Base-by-base conservation (phyloP, 148 eudicot genomes). In the Cornus suecica region DNA sequence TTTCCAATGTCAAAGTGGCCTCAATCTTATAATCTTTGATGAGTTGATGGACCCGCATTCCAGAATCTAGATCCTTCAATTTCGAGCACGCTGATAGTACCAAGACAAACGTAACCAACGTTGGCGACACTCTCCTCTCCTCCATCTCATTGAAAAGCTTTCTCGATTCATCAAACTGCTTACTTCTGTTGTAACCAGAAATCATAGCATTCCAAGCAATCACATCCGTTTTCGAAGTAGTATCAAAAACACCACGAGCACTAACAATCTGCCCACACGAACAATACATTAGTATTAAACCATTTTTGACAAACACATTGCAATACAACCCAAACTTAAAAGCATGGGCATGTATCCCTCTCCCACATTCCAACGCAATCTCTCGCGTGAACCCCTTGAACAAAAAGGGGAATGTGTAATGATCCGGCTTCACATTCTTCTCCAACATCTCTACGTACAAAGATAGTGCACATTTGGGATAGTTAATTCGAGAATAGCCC, bases 181-280 rank as follows among this genome's bases (percentile, higher is more conserved):
- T 83, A 56, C 74, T 77, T 74, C 78, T 77, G 71, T 83, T 83
- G 71, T 77, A 77, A 37, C 78, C 86, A n/a, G 86, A 77, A 67
- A 83, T 80, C 81, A 83, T 83, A 7, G 60, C 75, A 61, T 83
- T 80, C 86, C 86, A 80, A 60, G 80, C 45, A 41, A 80, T 66
- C 31, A 74, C 83, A 34, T 80, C 76, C 42, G 14, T 56, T 67
- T 74, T 77, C 23, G 63, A 69, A 66, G 77, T 80, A 63, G 28
- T 25, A 30, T 77, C 79, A 32, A 83, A 83, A 66, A 80, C 74
- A 45, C 78, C 66, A 48, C 79, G 73, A 61, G 86, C 83, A 66
- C 56, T 56, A 51, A 77, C 74, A 32, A 80, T 20, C 60, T 74
- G 76, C 61, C 71, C 69, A 32, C 73, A 65, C 52, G 78, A 45